These are phyloP conservation scores for Blastocystis sp. DNA, from an alignment of 352 stramenopile species.

Conservation along the genomic window DNA sequence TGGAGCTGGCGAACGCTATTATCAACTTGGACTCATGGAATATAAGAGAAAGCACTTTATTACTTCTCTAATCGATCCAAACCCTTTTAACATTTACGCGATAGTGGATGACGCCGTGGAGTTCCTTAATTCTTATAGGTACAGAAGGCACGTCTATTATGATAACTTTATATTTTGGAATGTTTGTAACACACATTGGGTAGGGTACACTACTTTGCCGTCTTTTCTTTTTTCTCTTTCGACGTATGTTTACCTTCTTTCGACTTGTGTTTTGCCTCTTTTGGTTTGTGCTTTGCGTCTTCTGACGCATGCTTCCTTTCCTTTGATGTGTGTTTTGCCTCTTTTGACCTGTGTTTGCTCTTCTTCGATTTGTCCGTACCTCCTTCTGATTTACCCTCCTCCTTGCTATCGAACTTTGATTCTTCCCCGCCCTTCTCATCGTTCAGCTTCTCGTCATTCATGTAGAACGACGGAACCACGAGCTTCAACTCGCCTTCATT, in stretches of 20 bases:
- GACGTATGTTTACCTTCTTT: neutral
- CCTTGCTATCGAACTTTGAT: neutral
- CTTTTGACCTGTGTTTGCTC: neutral
- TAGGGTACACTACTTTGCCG: neutral
- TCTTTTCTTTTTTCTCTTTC: neutral
- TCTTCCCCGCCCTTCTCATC: neutral
- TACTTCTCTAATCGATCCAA: neutral
- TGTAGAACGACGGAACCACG: slow-evolving; percentile 10
- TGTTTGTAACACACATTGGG: neutral
- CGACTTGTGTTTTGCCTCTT: neutral
- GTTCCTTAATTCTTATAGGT: slow-evolving; percentile 40
- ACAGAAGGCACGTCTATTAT: slow-evolving; percentile 21
- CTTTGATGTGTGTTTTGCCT: neutral
- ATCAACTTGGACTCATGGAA: neutral
- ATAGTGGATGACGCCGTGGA: slow-evolving; percentile 67
- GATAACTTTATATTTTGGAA: slow-evolving; percentile 13
- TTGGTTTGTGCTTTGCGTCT: neutral
- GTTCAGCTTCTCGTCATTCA: neutral
- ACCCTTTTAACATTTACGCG: slow-evolving; percentile 68
- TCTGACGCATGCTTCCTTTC: neutral
- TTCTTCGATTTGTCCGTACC: neutral
- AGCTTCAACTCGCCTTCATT: neutral
- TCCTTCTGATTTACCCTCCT: neutral
- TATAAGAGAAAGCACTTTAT: neutral
- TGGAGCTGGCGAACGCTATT: neutral